A percentile compares a stretch with the other conserved stretches of the same genome.
Conservation (phyloP, 805 yeast species). For the Maudiozyma serrabonitensis region DNA sequence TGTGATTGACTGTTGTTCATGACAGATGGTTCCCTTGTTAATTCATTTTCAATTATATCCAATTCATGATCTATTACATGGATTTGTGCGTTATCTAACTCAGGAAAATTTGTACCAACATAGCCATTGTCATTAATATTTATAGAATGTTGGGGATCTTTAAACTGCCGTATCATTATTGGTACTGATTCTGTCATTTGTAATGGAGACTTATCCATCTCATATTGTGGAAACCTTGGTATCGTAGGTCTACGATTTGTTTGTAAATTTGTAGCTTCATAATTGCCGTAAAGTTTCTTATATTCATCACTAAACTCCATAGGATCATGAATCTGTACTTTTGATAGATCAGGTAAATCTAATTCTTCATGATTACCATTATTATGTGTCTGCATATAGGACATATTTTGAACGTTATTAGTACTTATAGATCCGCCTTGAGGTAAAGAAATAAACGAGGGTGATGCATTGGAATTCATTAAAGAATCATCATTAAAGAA, state of each 20-base stretch:
- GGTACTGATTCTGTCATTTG: background rate
- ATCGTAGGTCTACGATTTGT: background rate
- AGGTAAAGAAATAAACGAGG: too few relatives aligned
- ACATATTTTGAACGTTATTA: too few relatives aligned
- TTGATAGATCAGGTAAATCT: conserved; percentile 18
- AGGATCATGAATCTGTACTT: conserved; percentile 23
- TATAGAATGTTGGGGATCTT: background rate
- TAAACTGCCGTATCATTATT: background rate
- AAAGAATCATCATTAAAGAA: too few relatives aligned
- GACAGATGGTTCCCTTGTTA: background rate
- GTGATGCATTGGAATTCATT: too few relatives aligned
- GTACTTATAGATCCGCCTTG: too few relatives aligned
- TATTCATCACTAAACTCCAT: conserved; percentile 23
- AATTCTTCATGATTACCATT: too few relatives aligned
- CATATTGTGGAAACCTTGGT: background rate
- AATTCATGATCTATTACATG: conserved; percentile 9
- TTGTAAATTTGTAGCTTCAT: conserved; percentile 1
- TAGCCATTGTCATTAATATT: background rate
- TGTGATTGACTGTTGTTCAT: background rate
- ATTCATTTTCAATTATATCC: conserved; percentile 14
- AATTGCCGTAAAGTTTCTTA: conserved; percentile 20
- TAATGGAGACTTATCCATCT: background rate
- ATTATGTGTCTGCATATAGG: too few relatives aligned
- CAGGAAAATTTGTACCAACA: background rate
- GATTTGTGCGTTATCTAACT: background rate